A percentile compares a stretch with the other conserved stretches of the same genome.
phyloP scores from a whole-genome alignment of 75 land plant genomes.

The Chamaecyparis obtusa region DNA sequence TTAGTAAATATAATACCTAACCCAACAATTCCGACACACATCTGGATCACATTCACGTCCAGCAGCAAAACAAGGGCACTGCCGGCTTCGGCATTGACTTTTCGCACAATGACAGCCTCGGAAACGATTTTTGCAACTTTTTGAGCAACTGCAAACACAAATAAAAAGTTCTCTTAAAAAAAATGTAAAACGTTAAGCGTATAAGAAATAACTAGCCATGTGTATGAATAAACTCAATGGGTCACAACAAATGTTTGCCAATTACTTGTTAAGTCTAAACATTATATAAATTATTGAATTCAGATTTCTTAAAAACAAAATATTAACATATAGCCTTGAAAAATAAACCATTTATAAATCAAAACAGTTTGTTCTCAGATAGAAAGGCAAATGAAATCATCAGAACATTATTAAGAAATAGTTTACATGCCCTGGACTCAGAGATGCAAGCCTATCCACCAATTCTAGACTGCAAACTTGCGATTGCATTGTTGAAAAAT shows the following conservation, averaged over 20 bases:
- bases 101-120: constrained; percentile 99
- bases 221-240: background rate
- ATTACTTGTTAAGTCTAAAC: background rate
- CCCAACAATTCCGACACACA: constrained; percentile 98
- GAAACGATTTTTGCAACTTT: constrained; percentile 93
- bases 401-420: background rate
- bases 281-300: background rate
- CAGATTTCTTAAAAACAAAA: background rate
- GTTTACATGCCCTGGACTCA: background rate
- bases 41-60: constrained; percentile 99
- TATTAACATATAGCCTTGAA: background rate
- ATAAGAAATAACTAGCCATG: background rate
- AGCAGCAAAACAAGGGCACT: constrained; percentile 99
- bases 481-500: too few species aligned
- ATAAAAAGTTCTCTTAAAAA: background rate
- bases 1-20: constrained; percentile 52
- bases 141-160: constrained; percentile 70
- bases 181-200: background rate
- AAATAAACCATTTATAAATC: background rate
- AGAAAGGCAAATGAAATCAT: background rate
- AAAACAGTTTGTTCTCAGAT: background rate
- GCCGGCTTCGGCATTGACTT: constrained; percentile 96
- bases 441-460: too few species aligned
- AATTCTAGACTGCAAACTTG: too few species aligned
- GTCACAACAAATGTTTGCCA: background rate